phyloP scores from a whole-genome alignment of 179 eudicot species.

The Heliamphora pulchella region DNA sequence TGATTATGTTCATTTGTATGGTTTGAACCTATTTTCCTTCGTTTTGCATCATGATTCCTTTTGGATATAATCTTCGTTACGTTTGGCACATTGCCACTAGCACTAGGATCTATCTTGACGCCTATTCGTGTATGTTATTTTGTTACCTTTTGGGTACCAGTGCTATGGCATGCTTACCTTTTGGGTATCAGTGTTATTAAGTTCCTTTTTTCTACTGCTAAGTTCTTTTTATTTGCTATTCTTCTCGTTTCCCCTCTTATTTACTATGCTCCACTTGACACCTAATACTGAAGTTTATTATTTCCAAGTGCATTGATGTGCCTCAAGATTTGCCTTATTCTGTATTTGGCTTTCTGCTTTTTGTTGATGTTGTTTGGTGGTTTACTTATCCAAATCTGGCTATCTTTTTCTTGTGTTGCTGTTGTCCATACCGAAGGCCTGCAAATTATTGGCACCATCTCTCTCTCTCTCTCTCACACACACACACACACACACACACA shows the following conservation, averaged over 20 bases:
- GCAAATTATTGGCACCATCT: background rate
- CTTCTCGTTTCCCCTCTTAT: background rate
- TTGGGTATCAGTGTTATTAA: background rate
- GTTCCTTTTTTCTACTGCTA: background rate
- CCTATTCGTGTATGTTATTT: no score
- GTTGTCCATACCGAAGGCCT: background rate
- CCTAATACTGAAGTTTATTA: background rate
- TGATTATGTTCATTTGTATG: background rate
- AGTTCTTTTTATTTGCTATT: background rate
- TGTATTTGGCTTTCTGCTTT: no score
- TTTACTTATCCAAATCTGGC: background rate
- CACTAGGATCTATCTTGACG: background rate
- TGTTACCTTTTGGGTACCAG: background rate
- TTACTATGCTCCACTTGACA: background rate
- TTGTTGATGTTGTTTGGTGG: background rate
- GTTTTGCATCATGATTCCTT: background rate
- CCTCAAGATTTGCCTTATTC: background rate
- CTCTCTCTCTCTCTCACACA: background rate
- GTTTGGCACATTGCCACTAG: background rate
- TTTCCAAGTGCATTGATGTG: background rate
- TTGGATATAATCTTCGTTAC: background rate
- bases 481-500: background rate
- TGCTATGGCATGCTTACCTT: background rate
- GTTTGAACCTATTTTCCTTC: no score
- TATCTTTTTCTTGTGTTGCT: background rate